Conservation (phyloP, 1,139 yeast genomes). For the Suhomyces bolitotheri region DNA sequence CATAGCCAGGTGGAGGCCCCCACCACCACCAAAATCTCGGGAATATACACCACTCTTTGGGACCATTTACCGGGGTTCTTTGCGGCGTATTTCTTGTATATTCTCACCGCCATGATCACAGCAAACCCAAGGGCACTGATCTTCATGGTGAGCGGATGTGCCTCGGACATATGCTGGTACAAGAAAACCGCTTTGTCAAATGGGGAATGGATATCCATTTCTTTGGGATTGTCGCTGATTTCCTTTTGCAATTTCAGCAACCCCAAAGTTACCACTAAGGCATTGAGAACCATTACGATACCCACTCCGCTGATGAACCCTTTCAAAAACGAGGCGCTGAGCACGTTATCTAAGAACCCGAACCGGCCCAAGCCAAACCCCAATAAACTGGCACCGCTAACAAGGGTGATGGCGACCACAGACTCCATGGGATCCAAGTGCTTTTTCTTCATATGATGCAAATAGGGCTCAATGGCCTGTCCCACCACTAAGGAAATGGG, state of each 20-base stretch:
- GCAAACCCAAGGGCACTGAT: slow-evolving; percentile 53
- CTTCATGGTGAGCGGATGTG: slow-evolving; percentile 52
- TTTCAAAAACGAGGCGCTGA: slow-evolving; percentile 77
- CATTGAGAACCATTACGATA: slow-evolving; percentile 79
- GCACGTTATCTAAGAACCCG: slow-evolving; percentile 86
- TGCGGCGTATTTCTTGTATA: slow-evolving; percentile 39
- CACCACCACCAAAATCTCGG: slow-evolving; percentile 82
- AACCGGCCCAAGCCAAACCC: slow-evolving; percentile 80
- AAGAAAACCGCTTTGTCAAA: slow-evolving; percentile 68
- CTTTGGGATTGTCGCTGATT: slow-evolving; percentile 34
- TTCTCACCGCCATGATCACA: slow-evolving; percentile 41
- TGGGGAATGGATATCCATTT: slow-evolving; percentile 72
- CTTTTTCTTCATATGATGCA: slow-evolving; percentile 50
- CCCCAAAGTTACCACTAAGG: slow-evolving; percentile 73
- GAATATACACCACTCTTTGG: slow-evolving; percentile 54
- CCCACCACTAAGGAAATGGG: slow-evolving; percentile 91
- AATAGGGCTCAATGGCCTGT: slow-evolving; percentile 74
- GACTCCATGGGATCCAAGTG: slow-evolving; percentile 59
- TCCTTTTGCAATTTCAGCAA: slow-evolving; percentile 43
- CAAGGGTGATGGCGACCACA: slow-evolving; percentile 71
- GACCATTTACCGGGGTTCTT: slow-evolving; percentile 17
- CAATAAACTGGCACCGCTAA: slow-evolving; percentile 74
- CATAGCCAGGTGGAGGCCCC: slow-evolving; percentile 62
- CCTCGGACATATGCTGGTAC: slow-evolving; percentile 35
- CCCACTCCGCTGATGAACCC: slow-evolving; percentile 97